Evolutionary conservation across 805 yeast genomes (phyloP), one percentile per base, ranked within the genome.

Genomic region (Nakazawaea laoshanensis): DNA sequence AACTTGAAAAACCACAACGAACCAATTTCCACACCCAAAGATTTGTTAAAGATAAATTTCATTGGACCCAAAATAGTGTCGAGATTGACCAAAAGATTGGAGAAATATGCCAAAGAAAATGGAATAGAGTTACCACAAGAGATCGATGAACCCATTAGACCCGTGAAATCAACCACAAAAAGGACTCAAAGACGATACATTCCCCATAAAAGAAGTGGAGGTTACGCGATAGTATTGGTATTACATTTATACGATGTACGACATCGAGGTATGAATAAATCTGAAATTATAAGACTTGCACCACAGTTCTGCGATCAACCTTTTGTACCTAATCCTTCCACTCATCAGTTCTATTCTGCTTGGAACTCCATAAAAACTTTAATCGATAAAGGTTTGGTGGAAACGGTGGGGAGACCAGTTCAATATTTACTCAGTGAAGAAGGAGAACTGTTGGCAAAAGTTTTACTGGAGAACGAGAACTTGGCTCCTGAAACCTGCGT

Each of bases 181-280:
- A 50, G 55, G 28, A 46, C 40, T 16, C 22, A 28, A 10, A 49
- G 47, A 27, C 61, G 55, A 23, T 86, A 82, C 50, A 65, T 86
- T 1, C 96, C 96, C 0, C 65, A 63, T 30, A 73, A 74, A 39
- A 57, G 88, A 22, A 74, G 92, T 0, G 96, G 96, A 2, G 94
- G 83, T 0, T 88, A 83, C 57, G 95, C 92, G 0, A 80, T 87
- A 7, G 45, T 87, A 13, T 40, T 85, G 13, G 77, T 77, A 0
- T 54, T 87, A 3, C 56, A 63, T 31, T 61, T 70, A 28, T 51
- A 48, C 18, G 86, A 77, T 45, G 50, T 55, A 4, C 45, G 53
- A 2, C 52, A 64, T 14, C 47, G 52, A n/a, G 94, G 95, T 0
- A 46, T 83, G 44, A 64, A 77, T 4, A 80, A 74, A 46, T 72